These are phyloP conservation scores for Cochlearia excelsa DNA, from an alignment of 345 rosid species.

Conservation along the genomic window DNA sequence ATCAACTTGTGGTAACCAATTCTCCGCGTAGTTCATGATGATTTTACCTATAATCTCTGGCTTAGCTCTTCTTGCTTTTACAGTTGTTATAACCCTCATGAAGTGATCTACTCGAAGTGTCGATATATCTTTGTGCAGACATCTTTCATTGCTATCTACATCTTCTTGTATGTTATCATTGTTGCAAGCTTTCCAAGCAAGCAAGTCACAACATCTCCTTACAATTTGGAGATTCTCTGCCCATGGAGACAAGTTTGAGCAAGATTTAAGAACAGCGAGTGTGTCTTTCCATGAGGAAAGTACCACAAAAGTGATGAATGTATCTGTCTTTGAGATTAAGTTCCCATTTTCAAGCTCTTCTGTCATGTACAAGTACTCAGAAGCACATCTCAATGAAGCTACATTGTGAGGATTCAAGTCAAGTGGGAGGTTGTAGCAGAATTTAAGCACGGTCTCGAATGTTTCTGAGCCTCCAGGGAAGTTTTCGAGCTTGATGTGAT, in stretches of 20 bases:
- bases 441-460: constrained; percentile 60
- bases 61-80: constrained; percentile 52
- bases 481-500: constrained; percentile 60
- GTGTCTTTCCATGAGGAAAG: constrained; percentile 83
- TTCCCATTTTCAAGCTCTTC: constrained; percentile 84
- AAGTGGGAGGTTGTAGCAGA: constrained; percentile 62
- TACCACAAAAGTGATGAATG: constrained; percentile 76
- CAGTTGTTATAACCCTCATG: constrained; percentile 61
- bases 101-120: constrained; percentile 63
- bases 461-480: constrained; percentile 80
- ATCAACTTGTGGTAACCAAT: constrained; percentile 50
- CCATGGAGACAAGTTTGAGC: constrained; percentile 75
- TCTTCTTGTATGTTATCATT: constrained; percentile 40
- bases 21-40: constrained; percentile 62
- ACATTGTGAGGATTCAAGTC: constrained; percentile 60
- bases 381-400: constrained; percentile 73
- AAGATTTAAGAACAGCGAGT: constrained; percentile 63
- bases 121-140: constrained; percentile 54
- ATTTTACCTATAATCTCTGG: constrained; percentile 55
- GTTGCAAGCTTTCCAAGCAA: constrained; percentile 71
- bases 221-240: constrained; percentile 82
- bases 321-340: constrained; percentile 70
- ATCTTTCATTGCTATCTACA: constrained; percentile 36
- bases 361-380: constrained; percentile 78
- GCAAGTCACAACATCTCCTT: constrained; percentile 78